Evolutionary conservation across 2,329 filamentous ascomycete species (phyloP).

Genomic region (Monosporascus cannonballus): DNA sequence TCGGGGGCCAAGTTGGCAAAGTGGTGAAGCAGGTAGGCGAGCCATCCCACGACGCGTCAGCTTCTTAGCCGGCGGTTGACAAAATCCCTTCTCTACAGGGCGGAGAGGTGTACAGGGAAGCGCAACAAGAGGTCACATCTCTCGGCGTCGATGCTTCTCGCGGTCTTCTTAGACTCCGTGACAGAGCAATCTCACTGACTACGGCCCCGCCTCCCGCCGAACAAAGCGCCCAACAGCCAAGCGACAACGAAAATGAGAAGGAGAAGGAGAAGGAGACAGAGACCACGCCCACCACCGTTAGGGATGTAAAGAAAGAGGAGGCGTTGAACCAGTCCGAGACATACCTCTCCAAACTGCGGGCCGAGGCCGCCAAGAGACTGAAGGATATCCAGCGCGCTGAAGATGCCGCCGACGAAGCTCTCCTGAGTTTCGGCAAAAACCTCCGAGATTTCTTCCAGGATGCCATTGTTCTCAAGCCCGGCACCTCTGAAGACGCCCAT

Average conservation of each 20-base stretch:
- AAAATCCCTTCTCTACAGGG: constrained; percentile 44
- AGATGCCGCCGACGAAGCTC: constrained; percentile 91
- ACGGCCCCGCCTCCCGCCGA: constrained; percentile 26
- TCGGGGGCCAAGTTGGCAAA: constrained; percentile 83
- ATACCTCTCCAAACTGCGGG: constrained; percentile 69
- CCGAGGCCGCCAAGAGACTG: constrained; percentile 74
- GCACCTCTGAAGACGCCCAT: constrained; percentile 43
- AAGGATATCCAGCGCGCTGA: constrained; percentile 89
- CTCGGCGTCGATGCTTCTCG: constrained; percentile 77
- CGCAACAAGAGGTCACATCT: constrained; percentile 74
- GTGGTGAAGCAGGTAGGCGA: constrained; percentile 80
- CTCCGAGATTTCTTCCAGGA: constrained; percentile 86
- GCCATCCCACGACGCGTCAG: neutral
- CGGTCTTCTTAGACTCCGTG: constrained; percentile 71
- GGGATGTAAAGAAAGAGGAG: constrained; percentile 35
- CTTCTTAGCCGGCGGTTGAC: neutral
- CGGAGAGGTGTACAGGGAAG: constrained; percentile 77
- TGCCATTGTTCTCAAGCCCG: constrained; percentile 81
- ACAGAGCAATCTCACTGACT: constrained; percentile 65
- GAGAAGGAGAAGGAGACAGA: constrained; percentile 31
- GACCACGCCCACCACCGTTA: constrained; percentile 40
- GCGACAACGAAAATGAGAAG: constrained; percentile 4
- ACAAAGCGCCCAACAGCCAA: constrained; percentile 13
- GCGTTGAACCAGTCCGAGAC: constrained; percentile 46
- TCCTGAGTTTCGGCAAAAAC: constrained; percentile 85